A percentile compares a stretch with the other conserved stretches of the same genome.
These are phyloP conservation scores for Hyparrhenia diplandra DNA, from an alignment of 176 grass and related monocot species.

Conservation along the genomic window DNA sequence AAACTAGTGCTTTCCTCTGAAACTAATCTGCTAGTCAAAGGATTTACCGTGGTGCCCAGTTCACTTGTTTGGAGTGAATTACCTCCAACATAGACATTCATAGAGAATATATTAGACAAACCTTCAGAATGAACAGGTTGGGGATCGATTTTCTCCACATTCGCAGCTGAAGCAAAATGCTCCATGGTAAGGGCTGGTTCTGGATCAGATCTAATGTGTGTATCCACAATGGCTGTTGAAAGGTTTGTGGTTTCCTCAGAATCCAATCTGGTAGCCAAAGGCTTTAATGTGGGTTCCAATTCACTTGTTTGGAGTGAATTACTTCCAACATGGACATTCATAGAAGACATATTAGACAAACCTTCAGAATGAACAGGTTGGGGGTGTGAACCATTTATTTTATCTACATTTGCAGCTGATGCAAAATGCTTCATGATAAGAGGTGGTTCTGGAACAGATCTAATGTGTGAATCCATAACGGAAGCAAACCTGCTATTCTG, in stretches of 20 bases:
- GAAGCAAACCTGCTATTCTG: slow-evolving; percentile 18
- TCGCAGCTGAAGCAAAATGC: neutral
- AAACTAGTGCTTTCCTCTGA: slow-evolving; percentile 51
- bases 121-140: neutral
- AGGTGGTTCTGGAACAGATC: slow-evolving; percentile 22
- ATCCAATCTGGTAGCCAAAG: slow-evolving; percentile 31
- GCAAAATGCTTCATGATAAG: slow-evolving; percentile 12
- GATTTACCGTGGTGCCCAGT: slow-evolving; percentile 19
- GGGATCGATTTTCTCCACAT: slow-evolving; percentile 26
- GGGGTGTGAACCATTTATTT: slow-evolving; percentile 12
- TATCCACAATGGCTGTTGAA: slow-evolving; percentile 16
- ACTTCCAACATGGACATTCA: slow-evolving; percentile 10
- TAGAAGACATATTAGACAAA: slow-evolving; percentile 23
- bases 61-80: slow-evolving; percentile 24
- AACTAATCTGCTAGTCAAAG: slow-evolving; percentile 32
- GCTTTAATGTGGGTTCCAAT: slow-evolving; percentile 20
- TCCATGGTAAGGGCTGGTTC: slow-evolving; percentile 16
- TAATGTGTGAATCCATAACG: slow-evolving; percentile 25
- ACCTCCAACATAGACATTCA: slow-evolving; percentile 8
- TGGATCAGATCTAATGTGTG: slow-evolving; percentile 14
- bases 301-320: slow-evolving; percentile 24
- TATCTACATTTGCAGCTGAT: slow-evolving; percentile 18
- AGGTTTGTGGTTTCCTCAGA: slow-evolving; percentile 51
- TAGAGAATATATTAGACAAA: slow-evolving; percentile 23
- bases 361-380: neutral